Evolutionary conservation across 352 stramenopile species (phyloP), one percentile per base, ranked within the genome.

Genomic region (Globisporangium abappressorium): DNA sequence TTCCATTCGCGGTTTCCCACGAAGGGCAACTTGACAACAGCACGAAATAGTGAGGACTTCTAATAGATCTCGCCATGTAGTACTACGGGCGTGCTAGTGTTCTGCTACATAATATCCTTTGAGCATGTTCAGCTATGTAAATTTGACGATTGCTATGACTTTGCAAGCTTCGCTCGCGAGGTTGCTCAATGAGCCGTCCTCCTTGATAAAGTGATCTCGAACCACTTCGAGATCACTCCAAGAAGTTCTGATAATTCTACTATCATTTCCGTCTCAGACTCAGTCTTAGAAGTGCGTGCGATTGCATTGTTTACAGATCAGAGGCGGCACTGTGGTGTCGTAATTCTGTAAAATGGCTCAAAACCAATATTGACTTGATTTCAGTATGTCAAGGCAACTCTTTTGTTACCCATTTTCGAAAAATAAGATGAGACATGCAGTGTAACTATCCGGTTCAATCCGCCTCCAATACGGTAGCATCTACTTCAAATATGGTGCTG

Each of bases 351-450:
- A 38, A 43, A 15, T 43, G 9, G 36, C 12, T 43, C 36, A 49
- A 49, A 46, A n/a, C 7, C 36, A 43, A 49, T 46, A 15, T 9
- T 49, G 15, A 49, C 41, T 49, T 49, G 15, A n/a, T 49, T 49
- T 49, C 41, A n/a, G 15, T 49, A 49, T 49, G 5, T 4, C 15
- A 15, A 49, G 6, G 15, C 41, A 49, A 22, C 41, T 49, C 41
- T 57, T 33, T 57, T 57, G 53, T 57, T 36, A 57, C 53, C 53
- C 53, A 57, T 57, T 57, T 57, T n/a, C 24, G 26, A 57, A 57
- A 57, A 57, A 36, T 12, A 57, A n/a, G 53, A 15, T 55, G 47
- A 55, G 47, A 57, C 53, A 57, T 22, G 53, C n/a, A 28, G 47
- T 55, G 6, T 20, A 55, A 57, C 11, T 57, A 57, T 57, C 22